Percentiles rank a stretch among this genome's conserved stretches.
These are phyloP conservation scores for Rusavskia elegans DNA, from an alignment of 495 filamentous ascomycete genomes.

Conservation along the genomic window DNA sequence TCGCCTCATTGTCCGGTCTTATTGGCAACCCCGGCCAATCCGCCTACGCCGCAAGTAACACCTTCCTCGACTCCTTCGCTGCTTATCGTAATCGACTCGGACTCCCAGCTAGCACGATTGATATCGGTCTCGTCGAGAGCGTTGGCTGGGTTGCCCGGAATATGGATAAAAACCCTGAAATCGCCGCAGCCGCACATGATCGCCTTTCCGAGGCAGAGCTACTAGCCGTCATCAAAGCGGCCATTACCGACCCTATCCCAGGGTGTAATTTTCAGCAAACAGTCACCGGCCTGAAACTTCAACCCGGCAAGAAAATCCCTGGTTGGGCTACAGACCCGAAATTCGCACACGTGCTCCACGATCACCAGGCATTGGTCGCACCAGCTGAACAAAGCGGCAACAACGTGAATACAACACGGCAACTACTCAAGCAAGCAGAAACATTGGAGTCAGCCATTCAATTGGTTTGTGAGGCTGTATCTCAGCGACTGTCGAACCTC, in stretches of 20 bases:
- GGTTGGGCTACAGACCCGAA: slow-evolving; percentile 1
- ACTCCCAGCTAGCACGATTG: slow-evolving; percentile 8
- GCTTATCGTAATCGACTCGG: slow-evolving; percentile 9
- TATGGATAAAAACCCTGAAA: background rate
- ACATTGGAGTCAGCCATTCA: background rate
- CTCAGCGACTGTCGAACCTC: background rate
- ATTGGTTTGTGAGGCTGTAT: background rate
- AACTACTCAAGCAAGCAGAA: background rate
- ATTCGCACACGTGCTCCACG: slow-evolving; percentile 1
- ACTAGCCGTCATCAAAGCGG: background rate
- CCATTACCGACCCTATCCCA: background rate
- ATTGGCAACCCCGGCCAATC: slow-evolving; percentile 10
- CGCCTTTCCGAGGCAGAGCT: slow-evolving; percentile 1
- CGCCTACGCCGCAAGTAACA: slow-evolving; percentile 14
- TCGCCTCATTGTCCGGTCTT: slow-evolving; percentile 17
- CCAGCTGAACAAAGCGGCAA: background rate
- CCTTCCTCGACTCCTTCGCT: slow-evolving; percentile 14
- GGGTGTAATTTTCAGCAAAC: background rate
- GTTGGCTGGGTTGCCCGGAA: slow-evolving; percentile 16
- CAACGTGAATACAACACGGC: background rate
- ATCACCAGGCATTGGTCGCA: background rate
- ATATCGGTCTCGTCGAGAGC: slow-evolving; percentile 9
- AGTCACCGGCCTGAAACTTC: slow-evolving; percentile 1
- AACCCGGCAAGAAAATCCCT: background rate
- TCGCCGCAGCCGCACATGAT: background rate